A percentile compares a stretch with the other conserved stretches of the same genome.
phyloP scores from a whole-genome alignment of 2,329 filamentous ascomycete genomes.

The Periglandula ipomoeae region DNA sequence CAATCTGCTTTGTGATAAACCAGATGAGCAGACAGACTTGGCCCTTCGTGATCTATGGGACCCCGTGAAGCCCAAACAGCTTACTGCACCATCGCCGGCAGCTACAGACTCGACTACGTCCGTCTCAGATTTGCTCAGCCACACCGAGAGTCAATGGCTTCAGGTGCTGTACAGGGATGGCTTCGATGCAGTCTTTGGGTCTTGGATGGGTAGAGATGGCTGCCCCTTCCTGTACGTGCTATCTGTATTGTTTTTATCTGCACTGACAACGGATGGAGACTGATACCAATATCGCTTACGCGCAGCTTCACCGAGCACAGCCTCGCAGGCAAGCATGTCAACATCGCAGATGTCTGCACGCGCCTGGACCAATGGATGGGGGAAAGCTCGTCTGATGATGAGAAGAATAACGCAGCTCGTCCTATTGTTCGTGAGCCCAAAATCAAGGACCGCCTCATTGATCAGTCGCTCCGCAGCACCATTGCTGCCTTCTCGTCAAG shows the following conservation, averaged over 20 bases:
- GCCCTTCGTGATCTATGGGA: background rate
- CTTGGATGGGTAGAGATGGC: slow-evolving; percentile 31
- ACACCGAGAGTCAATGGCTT: slow-evolving; percentile 15
- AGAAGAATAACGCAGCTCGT: slow-evolving; percentile 8
- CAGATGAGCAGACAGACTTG: background rate
- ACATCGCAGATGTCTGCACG: slow-evolving; percentile 19
- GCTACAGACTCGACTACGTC: slow-evolving; percentile 6
- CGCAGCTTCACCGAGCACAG: slow-evolving; percentile 16
- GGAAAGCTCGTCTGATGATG: slow-evolving; percentile 13
- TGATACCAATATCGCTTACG: background rate
- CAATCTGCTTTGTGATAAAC: background rate
- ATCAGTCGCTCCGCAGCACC: slow-evolving; percentile 18
- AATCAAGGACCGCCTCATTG: slow-evolving; percentile 12
- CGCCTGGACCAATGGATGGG: slow-evolving; percentile 27
- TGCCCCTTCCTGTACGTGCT: slow-evolving; percentile 30
- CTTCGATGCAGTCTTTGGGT: slow-evolving; percentile 32
- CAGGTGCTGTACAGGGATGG: slow-evolving; percentile 23
- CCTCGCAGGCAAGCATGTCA: slow-evolving; percentile 20
- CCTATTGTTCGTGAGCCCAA: background rate
- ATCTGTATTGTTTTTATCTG: background rate
- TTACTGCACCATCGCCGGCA: background rate
- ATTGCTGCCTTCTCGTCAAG: slow-evolving; percentile 20
- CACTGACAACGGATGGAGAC: background rate
- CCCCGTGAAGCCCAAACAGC: background rate
- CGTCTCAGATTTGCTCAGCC: slow-evolving; percentile 1